Conservation (phyloP, 768 basidiomycete genomes). For the Lepiota venenata region DNA sequence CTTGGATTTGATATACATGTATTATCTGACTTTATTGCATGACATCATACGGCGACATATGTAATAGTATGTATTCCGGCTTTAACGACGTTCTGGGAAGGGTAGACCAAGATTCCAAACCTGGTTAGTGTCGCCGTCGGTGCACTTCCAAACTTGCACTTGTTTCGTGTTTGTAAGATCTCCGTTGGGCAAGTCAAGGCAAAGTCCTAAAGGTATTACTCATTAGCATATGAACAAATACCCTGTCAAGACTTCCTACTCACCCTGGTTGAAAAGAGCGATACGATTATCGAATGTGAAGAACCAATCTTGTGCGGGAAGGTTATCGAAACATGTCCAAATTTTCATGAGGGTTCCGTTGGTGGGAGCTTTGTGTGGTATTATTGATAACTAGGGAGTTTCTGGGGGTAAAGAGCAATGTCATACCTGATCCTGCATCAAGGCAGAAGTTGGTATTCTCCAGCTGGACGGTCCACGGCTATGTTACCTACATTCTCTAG, state of each 20-base stretch:
- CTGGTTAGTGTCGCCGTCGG: conserved; percentile 17
- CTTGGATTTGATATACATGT: too few species aligned
- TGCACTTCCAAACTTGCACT: conserved; percentile 21
- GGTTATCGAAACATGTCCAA: conserved; percentile 19
- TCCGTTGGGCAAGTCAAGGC: conserved; percentile 20
- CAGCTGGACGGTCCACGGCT: conserved; percentile 16
- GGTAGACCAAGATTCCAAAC: conserved; percentile 8
- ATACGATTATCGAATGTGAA: conserved; percentile 12
- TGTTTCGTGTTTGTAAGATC: conserved; percentile 16
- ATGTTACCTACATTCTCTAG: conserved; percentile 10
- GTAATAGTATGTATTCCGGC: too few species aligned
- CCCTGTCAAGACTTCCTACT: too few species aligned
- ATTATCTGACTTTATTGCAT: too few species aligned
- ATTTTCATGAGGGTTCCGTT: conserved; percentile 19
- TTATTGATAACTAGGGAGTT: neutral
- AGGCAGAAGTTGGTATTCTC: conserved; percentile 22
- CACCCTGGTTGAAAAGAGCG: conserved; percentile 8
- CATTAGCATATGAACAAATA: too few species aligned
- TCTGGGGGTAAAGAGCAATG: neutral
- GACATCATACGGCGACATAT: too few species aligned
- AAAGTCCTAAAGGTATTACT: conserved; percentile 11
- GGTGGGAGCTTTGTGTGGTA: neutral
- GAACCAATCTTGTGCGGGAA: conserved; percentile 18
- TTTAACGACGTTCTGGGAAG: too few species aligned
- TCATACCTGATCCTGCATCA: conserved; percentile 23